Evolutionary conservation across 441 rosid species (phyloP).

Genomic region (Melastoma candidum): DNA sequence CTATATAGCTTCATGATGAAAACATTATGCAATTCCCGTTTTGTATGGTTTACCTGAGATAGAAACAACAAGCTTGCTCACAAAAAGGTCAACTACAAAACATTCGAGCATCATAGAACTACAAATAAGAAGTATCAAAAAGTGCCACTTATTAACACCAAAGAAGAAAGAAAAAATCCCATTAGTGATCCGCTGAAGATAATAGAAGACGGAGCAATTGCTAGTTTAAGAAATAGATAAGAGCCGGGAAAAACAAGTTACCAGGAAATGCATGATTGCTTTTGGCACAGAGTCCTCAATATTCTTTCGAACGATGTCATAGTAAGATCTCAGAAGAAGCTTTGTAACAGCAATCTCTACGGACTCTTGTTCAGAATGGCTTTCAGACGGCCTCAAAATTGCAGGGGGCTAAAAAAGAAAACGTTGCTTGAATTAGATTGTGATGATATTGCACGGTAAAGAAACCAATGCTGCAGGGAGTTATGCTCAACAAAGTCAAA

Average conservation of each 20-base stretch:
- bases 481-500: background rate
- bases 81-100: background rate
- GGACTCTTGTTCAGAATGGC: conserved; percentile 66
- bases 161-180: too few species aligned
- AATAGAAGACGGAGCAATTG: too few species aligned
- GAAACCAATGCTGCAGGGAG: conserved; percentile 8
- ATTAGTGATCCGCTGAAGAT: too few species aligned
- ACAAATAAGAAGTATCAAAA: background rate
- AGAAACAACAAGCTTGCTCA: conserved; percentile 7
- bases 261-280: conserved; percentile 98
- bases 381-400: conserved; percentile 66
- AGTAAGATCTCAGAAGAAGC: conserved; percentile 73
- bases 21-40: conserved; percentile 73
- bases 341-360: conserved; percentile 74
- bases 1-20: conserved; percentile 72
- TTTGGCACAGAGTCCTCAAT: conserved; percentile 80
- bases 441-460: background rate
- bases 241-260: conserved; percentile 16
- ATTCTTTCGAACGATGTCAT: conserved; percentile 89
- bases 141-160: background rate
- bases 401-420: conserved; percentile 62
- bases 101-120: background rate
- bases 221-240: background rate
- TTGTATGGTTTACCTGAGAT: conserved; percentile 78
- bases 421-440: background rate